Base-by-base conservation (phyloP, 108 stramenopile species). In the Skeletonema potamos region DNA sequence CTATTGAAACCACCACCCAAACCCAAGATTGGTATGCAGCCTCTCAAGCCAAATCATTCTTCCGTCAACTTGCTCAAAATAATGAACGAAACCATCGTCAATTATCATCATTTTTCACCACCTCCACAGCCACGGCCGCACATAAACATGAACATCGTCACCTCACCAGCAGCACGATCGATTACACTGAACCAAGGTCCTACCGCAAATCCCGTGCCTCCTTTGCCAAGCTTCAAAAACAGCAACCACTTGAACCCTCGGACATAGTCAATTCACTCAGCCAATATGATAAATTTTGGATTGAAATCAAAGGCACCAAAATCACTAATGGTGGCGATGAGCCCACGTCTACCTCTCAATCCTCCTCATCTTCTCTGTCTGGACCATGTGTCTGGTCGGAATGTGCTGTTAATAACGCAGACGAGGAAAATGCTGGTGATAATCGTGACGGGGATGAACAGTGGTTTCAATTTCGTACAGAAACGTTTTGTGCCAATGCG, bases 381-480 rank as follows among this genome's bases (percentile, higher is more conserved):
- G 48, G 48, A 8, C 22, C 48, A 24, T 62, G 60, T 22, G 60
- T 55, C 9, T 86, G 82, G 85, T 58, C 62, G 18, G 79, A 83
- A 59, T 86, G 73, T 56, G 69, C 26, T 11, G 68, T 73, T 17
- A 81, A 78, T 27, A 43, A 82, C 32, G 66, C 39, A 4, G 62
- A 68, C 66, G 83, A 82, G 64, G 72, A 63, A 32, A 54, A 51
- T 20, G 22, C 22, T 8, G 77, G 39, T 11, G 54, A 48, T 10
- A 41, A 43, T 10, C 44, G 71, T 20, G 77, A 79, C 22, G 77
- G 70, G 20, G 73, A 79, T 43, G 68, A 66, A 34, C 69, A 78
- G 24, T 89, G 89, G 89, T 87, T 85, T 58, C 51, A 83, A 64
- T 84, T 73, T 41, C 78, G 82, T 17, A 84, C 84, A 0, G 83